Evolutionary conservation across 208 protist species (phyloP), one percentile per base, ranked within the genome.

Genomic region (Borovskyia barvae): DNA sequence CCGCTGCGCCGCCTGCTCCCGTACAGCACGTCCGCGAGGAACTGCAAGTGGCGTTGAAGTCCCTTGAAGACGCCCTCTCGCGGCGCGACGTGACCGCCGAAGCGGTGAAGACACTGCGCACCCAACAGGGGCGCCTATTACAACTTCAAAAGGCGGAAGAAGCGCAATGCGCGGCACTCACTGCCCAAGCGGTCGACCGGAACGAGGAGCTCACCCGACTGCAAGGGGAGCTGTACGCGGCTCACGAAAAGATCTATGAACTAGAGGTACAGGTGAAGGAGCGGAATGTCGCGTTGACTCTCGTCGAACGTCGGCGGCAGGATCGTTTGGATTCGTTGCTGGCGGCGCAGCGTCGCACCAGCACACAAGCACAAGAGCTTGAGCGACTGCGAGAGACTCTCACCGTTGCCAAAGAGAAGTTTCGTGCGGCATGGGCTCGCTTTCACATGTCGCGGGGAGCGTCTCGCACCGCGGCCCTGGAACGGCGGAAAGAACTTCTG

Each of bases 1-100:
- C 33, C 9, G 8, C 9, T 14, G 9, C 14, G 33, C 33, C 33
- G 9, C 33, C 33, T 15, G 33, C n/a, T 20, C 42, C 48, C 2
- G 36, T 52, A 22, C 33, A 45, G 11, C 46, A 30, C 22, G 24
- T 29, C 2, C 46, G 54, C 7, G 24, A 0, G 7, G 47, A 53
- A 15, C 11, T 64, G 2, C 12, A 48, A 20, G 47, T 33, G 3
- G 19, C 41, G 2, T 32, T 37, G 22, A 41, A 58, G 26, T 2
- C 19, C 5, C 56, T 72, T 0, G 56, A 54, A n/a, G 37, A 29
- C 3, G 35, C 40, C 19, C 48, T 71, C 39, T n/a, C 29, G 30
- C 56, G 33, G 20, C 37, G 47, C 30, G 55, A 40, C 32, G 55
- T 40, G 0, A 49, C 42, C 15, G 41, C 17, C 9, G 33, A 33